These are phyloP conservation scores for Eucalyptus pumila DNA, from an alignment of 345 rosid species.

Conservation along the genomic window DNA sequence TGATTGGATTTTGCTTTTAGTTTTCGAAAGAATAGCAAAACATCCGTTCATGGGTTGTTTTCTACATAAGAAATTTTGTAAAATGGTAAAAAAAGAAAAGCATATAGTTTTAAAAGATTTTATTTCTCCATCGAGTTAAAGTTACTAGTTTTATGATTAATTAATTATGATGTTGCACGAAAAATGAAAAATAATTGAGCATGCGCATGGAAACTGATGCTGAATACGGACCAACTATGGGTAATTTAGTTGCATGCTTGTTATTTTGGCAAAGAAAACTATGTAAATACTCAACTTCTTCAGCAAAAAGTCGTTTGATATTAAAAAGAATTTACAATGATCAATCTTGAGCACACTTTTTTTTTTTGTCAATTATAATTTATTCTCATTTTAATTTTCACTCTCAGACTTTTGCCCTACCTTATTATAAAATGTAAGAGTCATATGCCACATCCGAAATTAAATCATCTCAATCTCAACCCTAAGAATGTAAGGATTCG, in stretches of 20 bases:
- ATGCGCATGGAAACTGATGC: not conserved
- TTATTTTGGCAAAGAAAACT: not conserved
- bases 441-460: fast-evolving
- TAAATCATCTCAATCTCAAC: no score
- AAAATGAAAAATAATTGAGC: not conserved
- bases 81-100: not conserved
- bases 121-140: not conserved
- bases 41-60: not conserved
- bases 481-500: no score
- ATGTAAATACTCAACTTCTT: not conserved
- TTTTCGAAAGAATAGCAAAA: not conserved
- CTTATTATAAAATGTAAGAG: fast-evolving
- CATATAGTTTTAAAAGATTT: no score
- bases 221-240: not conserved
- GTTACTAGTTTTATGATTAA: not conserved
- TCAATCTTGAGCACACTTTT: not conserved
- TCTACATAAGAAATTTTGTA: not conserved
- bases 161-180: not conserved
- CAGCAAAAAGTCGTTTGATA: not conserved
- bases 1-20: not conserved
- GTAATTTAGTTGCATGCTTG: not conserved
- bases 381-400: fast-evolving
- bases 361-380: no score
- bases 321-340: not conserved
- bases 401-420: fast-evolving